A percentile compares a stretch with the other conserved stretches of the same genome.
phyloP scores from a whole-genome alignment of 2,329 filamentous ascomycete genomes.

The Ustulina deusta region DNA sequence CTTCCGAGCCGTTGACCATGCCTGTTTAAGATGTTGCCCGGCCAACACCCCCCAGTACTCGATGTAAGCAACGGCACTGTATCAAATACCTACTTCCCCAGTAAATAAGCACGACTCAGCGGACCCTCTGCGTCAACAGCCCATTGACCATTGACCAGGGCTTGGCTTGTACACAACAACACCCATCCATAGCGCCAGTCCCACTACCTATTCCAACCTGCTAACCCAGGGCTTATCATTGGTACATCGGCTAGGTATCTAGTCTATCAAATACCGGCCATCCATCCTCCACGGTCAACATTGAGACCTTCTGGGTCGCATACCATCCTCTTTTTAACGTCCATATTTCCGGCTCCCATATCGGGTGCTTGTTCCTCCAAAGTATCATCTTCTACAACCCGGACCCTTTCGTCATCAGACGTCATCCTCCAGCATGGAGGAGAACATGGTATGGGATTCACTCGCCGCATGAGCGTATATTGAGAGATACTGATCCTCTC shows the following conservation, averaged over 20 bases:
- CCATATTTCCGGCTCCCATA: slow-evolving; percentile 14
- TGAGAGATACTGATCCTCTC: slow-evolving; percentile 28
- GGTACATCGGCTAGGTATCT: not conserved
- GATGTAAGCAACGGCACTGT: slow-evolving; percentile 26
- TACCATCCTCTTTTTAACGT: slow-evolving; percentile 25
- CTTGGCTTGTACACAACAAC: too few relatives aligned
- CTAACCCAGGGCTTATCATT: not conserved
- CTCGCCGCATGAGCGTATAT: not conserved
- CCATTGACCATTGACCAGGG: not conserved
- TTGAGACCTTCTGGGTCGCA: slow-evolving; percentile 28
- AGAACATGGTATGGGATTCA: slow-evolving; percentile 41
- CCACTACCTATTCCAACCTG: not conserved
- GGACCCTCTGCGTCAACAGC: slow-evolving; percentile 23
- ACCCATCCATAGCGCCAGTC: too few relatives aligned
- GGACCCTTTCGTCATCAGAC: slow-evolving; percentile 20
- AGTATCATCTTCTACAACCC: slow-evolving; percentile 19
- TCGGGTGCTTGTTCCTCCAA: slow-evolving; percentile 26
- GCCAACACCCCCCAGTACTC: slow-evolving; percentile 24
- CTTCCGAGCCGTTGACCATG: not conserved
- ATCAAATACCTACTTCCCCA: too few relatives aligned
- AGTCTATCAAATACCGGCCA: slow-evolving; percentile 23
- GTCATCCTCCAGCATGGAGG: slow-evolving; percentile 43
- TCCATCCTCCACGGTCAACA: slow-evolving; percentile 20
- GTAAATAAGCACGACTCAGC: slow-evolving; percentile 18
- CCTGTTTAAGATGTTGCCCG: slow-evolving; percentile 29